phyloP scores from a whole-genome alignment of 495 filamentous ascomycete species.

The Aspergillus steynii region DNA sequence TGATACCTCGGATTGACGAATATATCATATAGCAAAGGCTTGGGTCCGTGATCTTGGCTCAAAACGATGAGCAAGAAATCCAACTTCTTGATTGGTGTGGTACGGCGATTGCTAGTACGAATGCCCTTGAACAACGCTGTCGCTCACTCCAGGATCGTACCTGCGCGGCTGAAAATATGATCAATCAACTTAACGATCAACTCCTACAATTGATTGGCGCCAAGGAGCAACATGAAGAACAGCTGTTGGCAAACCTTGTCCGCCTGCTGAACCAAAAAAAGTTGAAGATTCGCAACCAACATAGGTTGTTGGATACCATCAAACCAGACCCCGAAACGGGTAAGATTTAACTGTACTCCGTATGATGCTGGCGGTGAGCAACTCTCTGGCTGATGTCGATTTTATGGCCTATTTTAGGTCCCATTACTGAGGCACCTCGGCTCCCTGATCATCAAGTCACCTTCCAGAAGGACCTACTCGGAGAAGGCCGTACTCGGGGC shows the following conservation, averaged over 20 bases:
- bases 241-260: slow-evolving; percentile 69
- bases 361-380: not conserved
- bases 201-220: slow-evolving; percentile 64
- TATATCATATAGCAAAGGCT: slow-evolving; percentile 62
- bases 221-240: slow-evolving; percentile 67
- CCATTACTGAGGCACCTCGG: slow-evolving; percentile 25
- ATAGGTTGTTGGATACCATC: slow-evolving; percentile 63
- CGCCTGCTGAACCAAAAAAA: slow-evolving; percentile 84
- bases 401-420: slow-evolving; percentile 22
- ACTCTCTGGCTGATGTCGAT: slow-evolving; percentile 1
- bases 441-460: slow-evolving; percentile 12
- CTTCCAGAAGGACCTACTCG: slow-evolving; percentile 21
- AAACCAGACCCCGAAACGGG: slow-evolving; percentile 53
- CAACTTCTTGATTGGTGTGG: slow-evolving; percentile 74
- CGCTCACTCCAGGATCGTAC: slow-evolving; percentile 47
- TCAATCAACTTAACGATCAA: slow-evolving; percentile 54
- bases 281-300: slow-evolving; percentile 84
- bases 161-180: slow-evolving; percentile 44
- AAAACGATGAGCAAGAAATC: slow-evolving; percentile 64
- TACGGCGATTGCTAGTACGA: slow-evolving; percentile 44
- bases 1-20: slow-evolving; percentile 10
- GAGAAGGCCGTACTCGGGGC: slow-evolving; percentile 45
- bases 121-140: slow-evolving; percentile 44
- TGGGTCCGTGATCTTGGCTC: slow-evolving; percentile 60
- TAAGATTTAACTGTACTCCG: slow-evolving; percentile 15